Base-by-base conservation (phyloP, 805 yeast species). In the Candida golubevii region DNA sequence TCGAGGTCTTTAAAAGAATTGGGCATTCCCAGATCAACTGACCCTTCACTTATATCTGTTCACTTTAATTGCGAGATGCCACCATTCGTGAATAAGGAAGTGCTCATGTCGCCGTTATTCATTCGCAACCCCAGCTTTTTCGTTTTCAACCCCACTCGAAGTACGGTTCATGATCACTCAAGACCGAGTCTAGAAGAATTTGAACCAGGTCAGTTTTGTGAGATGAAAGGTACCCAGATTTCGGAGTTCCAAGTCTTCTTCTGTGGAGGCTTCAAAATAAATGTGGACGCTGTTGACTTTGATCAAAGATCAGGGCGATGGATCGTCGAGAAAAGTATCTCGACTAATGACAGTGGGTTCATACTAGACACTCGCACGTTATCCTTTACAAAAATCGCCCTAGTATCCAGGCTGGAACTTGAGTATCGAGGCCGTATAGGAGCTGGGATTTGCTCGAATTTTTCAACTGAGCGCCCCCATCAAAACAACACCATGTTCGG, bases 191-290 rank as follows among this genome's bases (percentile, higher is more conserved):
- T 48, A 2, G 77, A 76, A 2, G 40, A 39, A 11, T 35, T 71
- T 36, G 55, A 69, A 6, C 88, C 89, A 0, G 75, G 77, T 4
- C 74, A 82, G 3, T 54, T 83, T 14, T 56, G 77, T 36, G 73
- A 79, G 43, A 64, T 79, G 58, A 55, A 71, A 6, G 71, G 77
- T 13, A 67, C 78, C 8, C 69, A 63, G 43, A 63, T 85, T 5
- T 76, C 85, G 5, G 67, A 72, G n/a, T 62, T 79, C 32, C 82
- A 82, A 53, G 69, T 80, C 12, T 72, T 83, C 50, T 73, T 75
- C 46, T 83, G 78, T 56, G 95, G 91, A n/a, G 95, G 93, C 0
- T 77, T 83, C 57, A 77, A 75, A 42, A 44, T 70, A 15, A 47
- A 50, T 23, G 54, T 55, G 13, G 59, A 55, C 10, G 51, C 61